Percentiles rank a stretch among this genome's conserved stretches.
These are phyloP conservation scores for Blastocystis sp. DNA, from an alignment of 352 stramenopile genomes.

Conservation along the genomic window DNA sequence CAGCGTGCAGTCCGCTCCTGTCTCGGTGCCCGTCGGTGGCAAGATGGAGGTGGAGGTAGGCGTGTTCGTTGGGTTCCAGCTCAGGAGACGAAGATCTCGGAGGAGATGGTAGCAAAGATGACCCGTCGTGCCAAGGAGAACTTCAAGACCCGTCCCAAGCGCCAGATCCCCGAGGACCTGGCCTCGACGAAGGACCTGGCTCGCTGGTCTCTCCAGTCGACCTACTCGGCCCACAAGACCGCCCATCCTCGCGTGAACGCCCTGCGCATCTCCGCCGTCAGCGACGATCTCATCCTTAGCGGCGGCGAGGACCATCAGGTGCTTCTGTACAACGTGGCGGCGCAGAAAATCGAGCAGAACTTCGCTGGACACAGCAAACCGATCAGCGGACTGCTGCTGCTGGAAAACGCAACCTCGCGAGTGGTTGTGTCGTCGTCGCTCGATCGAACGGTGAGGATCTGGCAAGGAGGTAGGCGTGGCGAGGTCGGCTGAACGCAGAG, in stretches of 20 bases:
- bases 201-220: constrained; percentile 1
- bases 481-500: constrained; percentile 34
- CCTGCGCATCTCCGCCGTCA: constrained; percentile 61
- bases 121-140: constrained; percentile 54
- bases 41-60: constrained; percentile 31
- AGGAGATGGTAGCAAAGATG: constrained; percentile 60
- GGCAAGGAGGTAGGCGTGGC: constrained; percentile 16
- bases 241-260: constrained; percentile 66
- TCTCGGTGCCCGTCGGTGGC: background rate
- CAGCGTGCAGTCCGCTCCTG: constrained; percentile 23
- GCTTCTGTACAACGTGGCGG: constrained; percentile 64
- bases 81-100: constrained; percentile 49
- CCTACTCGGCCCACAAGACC: constrained; percentile 67
- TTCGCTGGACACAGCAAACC: constrained; percentile 77
- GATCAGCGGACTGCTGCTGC: constrained; percentile 73
- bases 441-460: constrained; percentile 71
- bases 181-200: constrained; percentile 60
- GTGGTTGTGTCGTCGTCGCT: constrained; percentile 71
- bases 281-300: constrained; percentile 65
- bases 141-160: constrained; percentile 60
- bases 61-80: background rate
- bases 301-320: constrained; percentile 69
- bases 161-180: constrained; percentile 63
- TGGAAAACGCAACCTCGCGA: constrained; percentile 68
- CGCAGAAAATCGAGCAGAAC: constrained; percentile 70